Evolutionary conservation across 768 basidiomycete genomes (phyloP).

Genomic region (Podaxis pistillaris): DNA sequence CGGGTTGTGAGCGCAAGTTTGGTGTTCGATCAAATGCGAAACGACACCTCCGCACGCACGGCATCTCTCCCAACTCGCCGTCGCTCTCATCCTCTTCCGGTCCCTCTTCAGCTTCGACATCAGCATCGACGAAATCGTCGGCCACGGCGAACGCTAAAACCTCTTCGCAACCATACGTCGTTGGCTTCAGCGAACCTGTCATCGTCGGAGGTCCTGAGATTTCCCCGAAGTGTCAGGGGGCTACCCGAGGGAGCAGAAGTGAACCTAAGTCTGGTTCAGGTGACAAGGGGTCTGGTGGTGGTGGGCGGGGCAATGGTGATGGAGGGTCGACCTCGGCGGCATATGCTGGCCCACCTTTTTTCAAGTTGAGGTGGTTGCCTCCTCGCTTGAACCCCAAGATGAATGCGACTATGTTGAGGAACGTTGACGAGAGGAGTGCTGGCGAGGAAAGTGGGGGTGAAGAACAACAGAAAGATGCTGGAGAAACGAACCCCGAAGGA

Average conservation of each 20-base stretch:
- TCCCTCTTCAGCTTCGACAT: not conserved
- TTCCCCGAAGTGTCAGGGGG: not conserved
- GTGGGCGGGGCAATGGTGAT: not conserved
- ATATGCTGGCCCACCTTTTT: conserved; percentile 18
- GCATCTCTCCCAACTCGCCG: conserved; percentile 33
- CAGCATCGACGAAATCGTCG: not conserved
- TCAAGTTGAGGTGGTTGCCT: conserved; percentile 42
- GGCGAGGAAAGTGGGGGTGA: conserved; percentile 10
- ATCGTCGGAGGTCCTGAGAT: conserved; percentile 18
- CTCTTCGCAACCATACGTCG: conserved; percentile 26
- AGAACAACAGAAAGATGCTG: not conserved
- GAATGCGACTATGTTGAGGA: conserved; percentile 24
- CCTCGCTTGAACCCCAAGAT: conserved; percentile 31
- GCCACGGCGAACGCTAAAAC: conserved; percentile 1
- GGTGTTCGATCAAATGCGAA: conserved; percentile 81
- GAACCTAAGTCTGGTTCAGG: not conserved
- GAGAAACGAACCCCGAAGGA: not conserved
- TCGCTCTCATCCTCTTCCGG: not conserved
- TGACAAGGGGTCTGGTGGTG: not conserved
- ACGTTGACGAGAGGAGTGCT: conserved; percentile 16
- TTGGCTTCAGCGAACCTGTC: conserved; percentile 39
- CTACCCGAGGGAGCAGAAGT: not conserved
- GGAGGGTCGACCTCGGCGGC: not conserved
- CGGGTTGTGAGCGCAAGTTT: conserved; percentile 64
- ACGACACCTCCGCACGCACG: conserved; percentile 76